Percentiles rank a stretch among this genome's conserved stretches.
phyloP scores from a whole-genome alignment of 345 rosid species.

The Firmiana major region DNA sequence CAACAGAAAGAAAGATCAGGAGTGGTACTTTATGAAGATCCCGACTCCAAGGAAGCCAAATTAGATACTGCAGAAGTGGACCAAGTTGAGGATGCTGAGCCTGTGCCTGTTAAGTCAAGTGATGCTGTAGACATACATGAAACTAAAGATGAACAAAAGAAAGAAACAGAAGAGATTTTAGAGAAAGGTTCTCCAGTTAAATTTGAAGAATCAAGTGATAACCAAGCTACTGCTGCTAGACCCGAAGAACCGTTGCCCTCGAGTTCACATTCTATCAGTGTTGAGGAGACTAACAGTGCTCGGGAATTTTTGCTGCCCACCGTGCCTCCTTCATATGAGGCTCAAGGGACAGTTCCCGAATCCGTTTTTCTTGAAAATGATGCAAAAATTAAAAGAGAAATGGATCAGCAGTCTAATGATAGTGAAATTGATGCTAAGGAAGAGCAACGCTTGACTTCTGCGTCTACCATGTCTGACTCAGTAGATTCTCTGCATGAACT shows the following conservation, averaged over 20 bases:
- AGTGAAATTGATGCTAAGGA: slow-evolving; percentile 34
- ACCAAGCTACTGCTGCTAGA: slow-evolving; percentile 21
- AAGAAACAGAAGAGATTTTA: slow-evolving; percentile 31
- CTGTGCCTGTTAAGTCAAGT: slow-evolving; percentile 31
- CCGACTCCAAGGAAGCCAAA: slow-evolving; percentile 36
- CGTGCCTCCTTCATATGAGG: slow-evolving; percentile 40
- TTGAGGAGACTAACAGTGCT: slow-evolving; percentile 34
- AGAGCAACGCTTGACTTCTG: slow-evolving; percentile 43
- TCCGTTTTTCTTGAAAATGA: slow-evolving; percentile 33
- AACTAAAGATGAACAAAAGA: slow-evolving; percentile 32
- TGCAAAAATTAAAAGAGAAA: slow-evolving; percentile 21
- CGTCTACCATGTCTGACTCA: slow-evolving; percentile 38
- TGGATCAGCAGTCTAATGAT: slow-evolving; percentile 36
- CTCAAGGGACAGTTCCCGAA: slow-evolving; percentile 39
- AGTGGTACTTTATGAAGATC: slow-evolving; percentile 29
- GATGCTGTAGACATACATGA: slow-evolving; percentile 36
- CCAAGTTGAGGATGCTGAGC: slow-evolving; percentile 26
- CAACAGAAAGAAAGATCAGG: slow-evolving; percentile 39
- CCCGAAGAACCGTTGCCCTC: slow-evolving; percentile 25
- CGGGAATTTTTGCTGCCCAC: slow-evolving; percentile 31
- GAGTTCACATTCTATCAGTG: slow-evolving; percentile 25
- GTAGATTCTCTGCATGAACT: slow-evolving; percentile 47
- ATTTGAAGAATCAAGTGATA: slow-evolving; percentile 38
- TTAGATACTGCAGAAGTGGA: slow-evolving; percentile 34
- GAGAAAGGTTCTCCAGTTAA: slow-evolving; percentile 33